These are phyloP conservation scores for Candida nitratophila DNA, from an alignment of 805 yeast species.

Conservation along the genomic window DNA sequence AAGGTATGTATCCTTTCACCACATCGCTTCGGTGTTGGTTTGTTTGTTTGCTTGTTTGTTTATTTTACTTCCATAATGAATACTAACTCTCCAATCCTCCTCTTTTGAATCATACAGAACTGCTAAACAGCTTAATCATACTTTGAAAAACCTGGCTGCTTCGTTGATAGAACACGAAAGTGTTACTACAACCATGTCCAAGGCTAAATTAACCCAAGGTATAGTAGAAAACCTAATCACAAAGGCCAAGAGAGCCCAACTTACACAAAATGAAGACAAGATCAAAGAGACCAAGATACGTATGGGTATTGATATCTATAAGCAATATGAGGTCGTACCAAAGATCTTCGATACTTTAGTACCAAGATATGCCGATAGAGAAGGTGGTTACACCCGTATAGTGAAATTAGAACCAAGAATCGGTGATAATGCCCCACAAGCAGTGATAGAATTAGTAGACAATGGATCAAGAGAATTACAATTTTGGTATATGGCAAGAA, in stretches of 20 bases:
- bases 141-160: constrained; percentile 58
- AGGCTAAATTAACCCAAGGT: constrained; percentile 64
- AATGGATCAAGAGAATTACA: constrained; percentile 50
- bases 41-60: not conserved
- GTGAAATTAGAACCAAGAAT: constrained; percentile 76
- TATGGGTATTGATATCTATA: constrained; percentile 34
- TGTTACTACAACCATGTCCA: constrained; percentile 65
- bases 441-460: constrained; percentile 82
- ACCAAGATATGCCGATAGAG: constrained; percentile 53
- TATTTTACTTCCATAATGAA: too few species aligned
- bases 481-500: constrained; percentile 71
- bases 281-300: constrained; percentile 23
- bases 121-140: constrained; percentile 45
- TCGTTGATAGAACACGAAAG: constrained; percentile 65
- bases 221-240: constrained; percentile 59
- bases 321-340: constrained; percentile 45
- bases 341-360: constrained; percentile 62
- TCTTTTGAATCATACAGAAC: constrained; percentile 24
- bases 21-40: too few species aligned
- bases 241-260: constrained; percentile 36
- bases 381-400: constrained; percentile 82
- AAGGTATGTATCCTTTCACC: constrained; percentile 6
- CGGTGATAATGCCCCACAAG: constrained; percentile 88
- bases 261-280: constrained; percentile 6
- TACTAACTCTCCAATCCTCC: not conserved